Evolutionary conservation across 768 basidiomycete species (phyloP), one percentile per base, ranked within the genome.

Genomic region (Paxillus involutus): DNA sequence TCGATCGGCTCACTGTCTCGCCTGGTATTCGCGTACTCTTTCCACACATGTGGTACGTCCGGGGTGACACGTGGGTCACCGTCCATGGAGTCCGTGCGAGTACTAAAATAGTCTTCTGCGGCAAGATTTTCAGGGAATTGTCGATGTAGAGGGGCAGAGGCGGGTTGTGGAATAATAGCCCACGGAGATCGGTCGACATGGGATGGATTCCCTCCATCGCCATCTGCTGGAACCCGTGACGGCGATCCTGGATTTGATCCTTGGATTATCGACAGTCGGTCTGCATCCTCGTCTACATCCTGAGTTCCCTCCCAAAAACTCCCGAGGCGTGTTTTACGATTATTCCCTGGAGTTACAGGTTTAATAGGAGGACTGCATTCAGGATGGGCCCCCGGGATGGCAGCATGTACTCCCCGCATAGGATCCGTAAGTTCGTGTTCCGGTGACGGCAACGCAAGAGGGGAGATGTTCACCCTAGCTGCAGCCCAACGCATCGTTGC

Each of bases 341-440:
- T 73, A 45, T 70, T 75, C 39, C 80, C 78, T 2, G 83, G 78
- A 1, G 80, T 80, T 16, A 66, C 62, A 0, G 77, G 69, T 19
- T 73, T 70, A 43, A 63, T 64, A 19, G 72, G 69, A 46, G 68
- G 61, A 67, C 72, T 70, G 24, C 66, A 65, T 46, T 61, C 65
- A 63, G 53, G 76, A 65, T 85, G 83, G 10, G 82, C 78, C 21
- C 86, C 81, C 1, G 89, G 87, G 42, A 89, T 80, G 9, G 82
- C 75, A 24, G 88, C 77, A 9, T 80, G 85, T 19, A 87, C 79
- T 33, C 84, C 83, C 36, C 89, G 84, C 84, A 97, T 86, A 0
- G 94, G 94, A 70, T 97, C 94, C 10, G 87, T 87, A 24, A 96
- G 80, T 65, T 97, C 94, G 60, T 89, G 86, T 65, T 98, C 94